Conservation (phyloP, 2,329 filamentous ascomycete species). For the Zelopaecilomyces penicillatus region DNA sequence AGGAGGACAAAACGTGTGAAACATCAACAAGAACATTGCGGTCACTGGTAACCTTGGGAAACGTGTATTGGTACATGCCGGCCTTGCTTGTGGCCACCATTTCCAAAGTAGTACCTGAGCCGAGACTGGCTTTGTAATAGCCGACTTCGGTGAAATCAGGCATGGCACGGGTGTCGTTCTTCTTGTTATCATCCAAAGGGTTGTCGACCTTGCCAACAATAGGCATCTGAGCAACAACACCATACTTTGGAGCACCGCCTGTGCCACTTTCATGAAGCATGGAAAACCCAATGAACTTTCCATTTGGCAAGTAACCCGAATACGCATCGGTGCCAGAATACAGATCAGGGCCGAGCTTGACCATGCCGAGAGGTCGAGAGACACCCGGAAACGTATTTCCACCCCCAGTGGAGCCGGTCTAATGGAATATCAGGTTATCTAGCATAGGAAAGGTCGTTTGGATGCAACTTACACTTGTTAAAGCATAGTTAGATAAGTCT, state of each 20-base stretch:
- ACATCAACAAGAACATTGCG: constrained; percentile 53
- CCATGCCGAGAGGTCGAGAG: constrained; percentile 38
- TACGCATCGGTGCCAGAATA: constrained; percentile 42
- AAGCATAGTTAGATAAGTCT: constrained; percentile 25
- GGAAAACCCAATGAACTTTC: constrained; percentile 51
- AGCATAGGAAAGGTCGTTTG: too few relatives aligned
- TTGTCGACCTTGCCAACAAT: constrained; percentile 41
- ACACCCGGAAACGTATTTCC: constrained; percentile 44
- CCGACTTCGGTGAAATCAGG: constrained; percentile 48
- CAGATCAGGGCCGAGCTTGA: constrained; percentile 43
- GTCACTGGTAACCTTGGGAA: constrained; percentile 31
- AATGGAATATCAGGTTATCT: background rate
- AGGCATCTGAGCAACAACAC: constrained; percentile 54
- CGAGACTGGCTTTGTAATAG: constrained; percentile 50
- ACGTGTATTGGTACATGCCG: constrained; percentile 54
- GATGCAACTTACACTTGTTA: constrained; percentile 23
- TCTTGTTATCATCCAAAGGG: constrained; percentile 45
- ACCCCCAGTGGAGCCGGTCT: constrained; percentile 38
- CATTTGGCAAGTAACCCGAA: constrained; percentile 42
- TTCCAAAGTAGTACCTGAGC: constrained; percentile 48
- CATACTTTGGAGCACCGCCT: constrained; percentile 62
- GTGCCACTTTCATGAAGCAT: constrained; percentile 61
- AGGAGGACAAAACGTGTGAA: constrained; percentile 57
- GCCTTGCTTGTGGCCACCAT: constrained; percentile 47
- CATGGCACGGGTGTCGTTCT: constrained; percentile 45